A percentile compares a stretch with the other conserved stretches of the same genome.
Conservation (phyloP, 2,329 filamentous ascomycete genomes). For the Grosmannia penicillata region DNA sequence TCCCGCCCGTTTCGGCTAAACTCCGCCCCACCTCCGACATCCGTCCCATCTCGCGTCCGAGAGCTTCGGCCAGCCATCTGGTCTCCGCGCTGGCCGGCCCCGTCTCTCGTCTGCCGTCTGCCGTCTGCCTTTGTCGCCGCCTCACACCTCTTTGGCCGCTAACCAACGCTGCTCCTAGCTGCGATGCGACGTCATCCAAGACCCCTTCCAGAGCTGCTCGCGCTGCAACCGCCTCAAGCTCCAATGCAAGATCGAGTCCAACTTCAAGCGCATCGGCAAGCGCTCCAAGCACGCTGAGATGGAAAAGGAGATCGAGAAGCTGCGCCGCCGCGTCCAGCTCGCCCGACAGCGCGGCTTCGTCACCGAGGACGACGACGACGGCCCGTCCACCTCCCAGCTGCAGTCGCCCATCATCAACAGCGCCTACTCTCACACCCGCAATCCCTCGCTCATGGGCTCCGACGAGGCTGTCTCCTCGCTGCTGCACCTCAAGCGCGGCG, state of each 20-base stretch:
- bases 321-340: conserved; percentile 45
- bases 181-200: conserved; percentile 71
- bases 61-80: no score
- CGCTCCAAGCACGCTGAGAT: conserved; percentile 73
- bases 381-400: conserved; percentile 29
- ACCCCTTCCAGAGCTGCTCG: conserved; percentile 63
- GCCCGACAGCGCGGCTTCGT: conserved; percentile 45
- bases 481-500: conserved; percentile 50
- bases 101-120: not conserved
- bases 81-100: no score
- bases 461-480: conserved; percentile 55
- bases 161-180: conserved; percentile 41
- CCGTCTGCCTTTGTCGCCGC: not conserved
- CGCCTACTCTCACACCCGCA: conserved; percentile 43
- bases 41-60: no score
- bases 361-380: conserved; percentile 29
- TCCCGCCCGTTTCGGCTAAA: no score
- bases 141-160: not conserved
- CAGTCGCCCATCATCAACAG: conserved; percentile 42
- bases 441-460: conserved; percentile 50
- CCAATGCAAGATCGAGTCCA: conserved; percentile 73
- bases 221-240: conserved; percentile 68
- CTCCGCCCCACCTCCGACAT: no score
- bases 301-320: conserved; percentile 64
- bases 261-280: conserved; percentile 73